Conservation (phyloP, 2,329 filamentous ascomycete genomes). For the Stagonosporopsis rhizophila region DNA sequence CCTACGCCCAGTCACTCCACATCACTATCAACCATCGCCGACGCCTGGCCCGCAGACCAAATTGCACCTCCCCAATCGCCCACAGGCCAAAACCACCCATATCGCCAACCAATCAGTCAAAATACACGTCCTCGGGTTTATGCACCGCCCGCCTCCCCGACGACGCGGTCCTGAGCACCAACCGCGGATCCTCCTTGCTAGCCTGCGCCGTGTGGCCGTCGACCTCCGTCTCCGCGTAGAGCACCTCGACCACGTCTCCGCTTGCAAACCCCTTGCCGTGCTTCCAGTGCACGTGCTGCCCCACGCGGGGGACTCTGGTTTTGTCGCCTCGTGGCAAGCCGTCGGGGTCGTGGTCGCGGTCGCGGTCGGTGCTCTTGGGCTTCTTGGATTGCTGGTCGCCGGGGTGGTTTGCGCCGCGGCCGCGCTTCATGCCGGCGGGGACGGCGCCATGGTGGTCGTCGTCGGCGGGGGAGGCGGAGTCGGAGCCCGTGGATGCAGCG, state of each 20-base stretch:
- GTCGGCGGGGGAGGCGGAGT: not conserved
- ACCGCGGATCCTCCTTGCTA: slow-evolving; percentile 52
- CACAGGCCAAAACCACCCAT: too few species aligned
- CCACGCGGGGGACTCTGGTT: slow-evolving; percentile 52
- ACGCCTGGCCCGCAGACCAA: too few species aligned
- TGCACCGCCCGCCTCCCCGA: slow-evolving; percentile 54
- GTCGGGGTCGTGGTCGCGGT: slow-evolving; percentile 29
- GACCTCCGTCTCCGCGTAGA: slow-evolving; percentile 51
- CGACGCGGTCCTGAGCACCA: slow-evolving; percentile 51
- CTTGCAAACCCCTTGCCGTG: slow-evolving; percentile 48
- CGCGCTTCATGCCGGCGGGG: slow-evolving; percentile 31
- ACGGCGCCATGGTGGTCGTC: slow-evolving; percentile 12
- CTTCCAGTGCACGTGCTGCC: slow-evolving; percentile 54
- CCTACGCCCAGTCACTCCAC: too few species aligned
- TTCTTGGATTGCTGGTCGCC: slow-evolving; percentile 42
- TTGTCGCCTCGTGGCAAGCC: slow-evolving; percentile 37
- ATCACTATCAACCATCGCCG: too few species aligned
- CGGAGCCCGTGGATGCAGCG: not conserved
- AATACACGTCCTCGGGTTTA: slow-evolving; percentile 54
- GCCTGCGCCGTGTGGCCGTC: slow-evolving; percentile 53
- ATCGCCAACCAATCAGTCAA: too few species aligned
- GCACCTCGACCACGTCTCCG: slow-evolving; percentile 53
- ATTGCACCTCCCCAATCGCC: too few species aligned
- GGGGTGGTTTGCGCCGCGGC: slow-evolving; percentile 34
- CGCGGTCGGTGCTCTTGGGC: slow-evolving; percentile 39